A percentile compares a stretch with the other conserved stretches of the same genome.
Evolutionary conservation across 129 eudicot species (phyloP).

Genomic region (Rutidosis leptorrhynchoides): DNA sequence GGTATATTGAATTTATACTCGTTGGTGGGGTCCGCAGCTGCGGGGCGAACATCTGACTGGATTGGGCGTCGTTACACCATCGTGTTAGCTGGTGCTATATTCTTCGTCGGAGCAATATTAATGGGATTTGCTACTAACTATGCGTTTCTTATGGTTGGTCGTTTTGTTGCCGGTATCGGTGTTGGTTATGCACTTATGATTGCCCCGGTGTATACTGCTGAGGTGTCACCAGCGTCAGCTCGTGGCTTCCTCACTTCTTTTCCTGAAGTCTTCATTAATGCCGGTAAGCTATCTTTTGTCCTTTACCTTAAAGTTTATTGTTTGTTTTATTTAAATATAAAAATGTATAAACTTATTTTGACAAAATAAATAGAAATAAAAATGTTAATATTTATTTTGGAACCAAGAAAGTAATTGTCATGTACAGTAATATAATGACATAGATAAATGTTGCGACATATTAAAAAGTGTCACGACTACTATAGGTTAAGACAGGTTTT

Average conservation of each 20-base stretch:
- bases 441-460: no score
- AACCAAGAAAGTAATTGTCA: no score
- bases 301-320: no score
- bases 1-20: slow-evolving; percentile 57
- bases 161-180: slow-evolving; percentile 70
- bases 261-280: slow-evolving; percentile 61
- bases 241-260: slow-evolving; percentile 69
- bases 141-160: slow-evolving; percentile 60
- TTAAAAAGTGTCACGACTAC: no score
- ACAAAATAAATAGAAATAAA: no score
- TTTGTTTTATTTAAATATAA: no score
- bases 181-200: slow-evolving; percentile 72
- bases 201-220: slow-evolving; percentile 67
- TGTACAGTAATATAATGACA: no score
- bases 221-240: slow-evolving; percentile 59
- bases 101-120: slow-evolving; percentile 58
- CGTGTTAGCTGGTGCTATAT: slow-evolving; percentile 53
- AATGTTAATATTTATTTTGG: no score
- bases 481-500: no score
- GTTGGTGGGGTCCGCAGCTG: slow-evolving; percentile 59
- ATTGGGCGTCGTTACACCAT: slow-evolving; percentile 76
- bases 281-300: no score
- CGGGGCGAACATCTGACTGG: slow-evolving; percentile 67
- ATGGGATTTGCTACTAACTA: slow-evolving; percentile 71
- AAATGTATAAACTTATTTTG: no score